These are phyloP conservation scores for Clavispora vitiphila DNA, from an alignment of 805 yeast species.

Conservation along the genomic window DNA sequence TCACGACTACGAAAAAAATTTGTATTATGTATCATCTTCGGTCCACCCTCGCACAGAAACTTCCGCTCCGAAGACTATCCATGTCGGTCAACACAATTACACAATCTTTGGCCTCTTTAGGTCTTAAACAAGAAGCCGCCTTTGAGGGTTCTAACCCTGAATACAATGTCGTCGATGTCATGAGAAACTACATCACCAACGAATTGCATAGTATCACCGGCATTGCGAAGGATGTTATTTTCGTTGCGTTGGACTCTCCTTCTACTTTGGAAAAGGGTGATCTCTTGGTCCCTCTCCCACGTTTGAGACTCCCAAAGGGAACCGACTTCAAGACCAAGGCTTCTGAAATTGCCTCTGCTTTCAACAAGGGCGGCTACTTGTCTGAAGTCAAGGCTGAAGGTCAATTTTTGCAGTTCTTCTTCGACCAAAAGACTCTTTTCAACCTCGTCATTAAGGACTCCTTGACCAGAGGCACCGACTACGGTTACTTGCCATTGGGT, in stretches of 20 bases:
- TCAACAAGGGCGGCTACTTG: slow-evolving; percentile 69
- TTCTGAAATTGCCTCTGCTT: slow-evolving; percentile 67
- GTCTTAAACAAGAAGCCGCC: slow-evolving; percentile 26
- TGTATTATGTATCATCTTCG: slow-evolving; percentile 1
- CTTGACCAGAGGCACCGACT: slow-evolving; percentile 53
- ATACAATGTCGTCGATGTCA: slow-evolving; percentile 75
- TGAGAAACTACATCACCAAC: slow-evolving; percentile 83
- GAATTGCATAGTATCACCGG: slow-evolving; percentile 71
- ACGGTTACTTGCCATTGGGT: slow-evolving; percentile 76
- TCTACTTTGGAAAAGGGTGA: slow-evolving; percentile 87
- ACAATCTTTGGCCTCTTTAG: slow-evolving; percentile 30
- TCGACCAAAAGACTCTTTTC: slow-evolving; percentile 61
- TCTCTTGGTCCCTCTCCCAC: slow-evolving; percentile 85
- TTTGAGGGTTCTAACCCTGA: slow-evolving; percentile 66
- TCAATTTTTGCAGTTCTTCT: slow-evolving; percentile 86
- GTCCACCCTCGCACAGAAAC: slow-evolving; percentile 1
- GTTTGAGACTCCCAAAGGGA: slow-evolving; percentile 65
- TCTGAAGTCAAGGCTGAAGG: slow-evolving; percentile 77
- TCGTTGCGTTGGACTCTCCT: slow-evolving; percentile 85
- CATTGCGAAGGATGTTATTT: slow-evolving; percentile 65
- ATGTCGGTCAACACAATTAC: slow-evolving; percentile 28
- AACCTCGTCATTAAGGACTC: slow-evolving; percentile 67
- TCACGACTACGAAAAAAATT: slow-evolving; percentile 2
- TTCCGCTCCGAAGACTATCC: slow-evolving; percentile 3
- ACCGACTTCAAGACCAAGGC: slow-evolving; percentile 74